Conservation (phyloP, 345 rosid genomes). For the Boechera divaricarpa region DNA sequence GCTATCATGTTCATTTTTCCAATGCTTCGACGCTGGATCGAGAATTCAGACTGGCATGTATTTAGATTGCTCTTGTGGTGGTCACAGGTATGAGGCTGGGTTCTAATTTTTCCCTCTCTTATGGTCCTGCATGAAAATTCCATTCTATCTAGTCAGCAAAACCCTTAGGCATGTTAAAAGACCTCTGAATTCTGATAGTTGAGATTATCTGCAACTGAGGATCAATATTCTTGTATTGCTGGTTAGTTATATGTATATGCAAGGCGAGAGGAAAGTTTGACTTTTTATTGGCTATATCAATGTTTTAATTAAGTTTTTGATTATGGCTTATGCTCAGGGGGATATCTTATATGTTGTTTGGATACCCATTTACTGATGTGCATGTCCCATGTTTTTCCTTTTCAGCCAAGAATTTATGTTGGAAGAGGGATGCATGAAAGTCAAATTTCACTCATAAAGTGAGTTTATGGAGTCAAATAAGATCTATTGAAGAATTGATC, state of each 20-base stretch:
- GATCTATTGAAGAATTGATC: slow-evolving; percentile 3
- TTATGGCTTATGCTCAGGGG: slow-evolving; percentile 19
- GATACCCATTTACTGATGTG: slow-evolving; percentile 37
- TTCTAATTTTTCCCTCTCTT: slow-evolving; percentile 17
- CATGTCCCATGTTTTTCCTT: slow-evolving; percentile 26
- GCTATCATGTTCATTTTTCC: slow-evolving; percentile 90
- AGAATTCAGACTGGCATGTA: slow-evolving; percentile 94
- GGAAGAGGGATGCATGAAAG: slow-evolving; percentile 99
- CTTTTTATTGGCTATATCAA: not conserved
- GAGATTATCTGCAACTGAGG: not conserved
- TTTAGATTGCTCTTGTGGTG: slow-evolving; percentile 93
- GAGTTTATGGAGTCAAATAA: slow-evolving; percentile 47
- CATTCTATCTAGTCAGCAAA: slow-evolving; percentile 17
- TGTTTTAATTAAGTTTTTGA: not conserved
- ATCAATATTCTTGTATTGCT: slow-evolving; percentile 13
- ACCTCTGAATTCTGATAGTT: slow-evolving; percentile 14
- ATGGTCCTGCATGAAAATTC: slow-evolving; percentile 17
- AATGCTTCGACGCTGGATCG: slow-evolving; percentile 96
- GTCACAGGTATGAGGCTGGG: slow-evolving; percentile 78
- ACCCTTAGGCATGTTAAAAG: slow-evolving; percentile 25
- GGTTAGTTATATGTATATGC: slow-evolving; percentile 24
- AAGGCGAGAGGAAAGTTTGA: not conserved
- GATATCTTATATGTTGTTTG: slow-evolving; percentile 15
- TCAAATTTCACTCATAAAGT: slow-evolving; percentile 88
- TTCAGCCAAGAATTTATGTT: slow-evolving; percentile 91